Evolutionary conservation across 208 protist genomes (phyloP).

Genomic region (Leishmania tarentolae): DNA sequence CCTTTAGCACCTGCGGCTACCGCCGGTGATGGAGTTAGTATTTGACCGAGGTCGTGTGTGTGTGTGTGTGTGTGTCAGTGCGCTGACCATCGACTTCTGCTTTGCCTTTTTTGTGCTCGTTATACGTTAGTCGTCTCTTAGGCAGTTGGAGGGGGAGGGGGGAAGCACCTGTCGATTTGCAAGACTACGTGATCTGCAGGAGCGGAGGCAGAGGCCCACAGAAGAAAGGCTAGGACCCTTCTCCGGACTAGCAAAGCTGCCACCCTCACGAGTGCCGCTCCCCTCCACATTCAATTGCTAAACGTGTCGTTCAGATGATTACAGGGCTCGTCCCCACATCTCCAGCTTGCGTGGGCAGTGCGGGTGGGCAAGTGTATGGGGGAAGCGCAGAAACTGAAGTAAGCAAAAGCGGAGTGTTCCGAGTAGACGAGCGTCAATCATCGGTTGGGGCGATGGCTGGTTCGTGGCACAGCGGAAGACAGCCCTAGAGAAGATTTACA

Average conservation of each 20-base stretch:
- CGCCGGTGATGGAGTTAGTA: background rate
- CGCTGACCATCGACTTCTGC: too few species aligned
- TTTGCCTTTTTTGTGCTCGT: background rate
- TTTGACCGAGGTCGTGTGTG: background rate
- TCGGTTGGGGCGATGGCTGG: background rate
- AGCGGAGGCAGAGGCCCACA: background rate
- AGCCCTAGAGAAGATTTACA: background rate
- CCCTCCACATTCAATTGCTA: background rate
- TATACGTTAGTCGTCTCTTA: conserved; percentile 1
- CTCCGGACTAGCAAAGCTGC: background rate
- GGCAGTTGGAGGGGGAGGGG: background rate
- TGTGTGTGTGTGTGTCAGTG: too few species aligned
- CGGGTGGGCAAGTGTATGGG: background rate
- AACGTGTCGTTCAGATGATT: background rate
- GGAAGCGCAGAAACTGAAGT: background rate
- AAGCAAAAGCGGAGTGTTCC: background rate
- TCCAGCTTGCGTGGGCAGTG: background rate
- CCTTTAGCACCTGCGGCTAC: background rate
- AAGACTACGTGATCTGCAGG: background rate
- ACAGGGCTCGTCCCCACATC: background rate
- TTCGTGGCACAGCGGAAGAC: background rate
- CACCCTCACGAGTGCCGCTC: background rate
- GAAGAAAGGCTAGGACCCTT: background rate
- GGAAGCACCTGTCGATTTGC: background rate
- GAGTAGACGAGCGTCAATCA: background rate